These are phyloP conservation scores for Candida broadrunensis DNA, from an alignment of 805 yeast species.

Conservation along the genomic window DNA sequence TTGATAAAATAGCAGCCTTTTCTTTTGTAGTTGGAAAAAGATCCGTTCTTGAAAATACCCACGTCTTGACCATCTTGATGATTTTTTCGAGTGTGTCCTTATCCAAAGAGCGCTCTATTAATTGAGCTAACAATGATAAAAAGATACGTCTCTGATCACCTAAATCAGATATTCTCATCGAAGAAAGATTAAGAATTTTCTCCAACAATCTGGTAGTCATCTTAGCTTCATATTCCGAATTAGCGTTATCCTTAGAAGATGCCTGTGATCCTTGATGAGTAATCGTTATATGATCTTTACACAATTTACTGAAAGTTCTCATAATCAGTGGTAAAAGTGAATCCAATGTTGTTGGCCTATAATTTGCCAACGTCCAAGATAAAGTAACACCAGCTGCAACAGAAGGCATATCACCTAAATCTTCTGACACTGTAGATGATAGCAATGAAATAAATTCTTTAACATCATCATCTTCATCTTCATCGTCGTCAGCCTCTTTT, in stretches of 20 bases:
- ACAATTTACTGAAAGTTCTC: conserved; percentile 84
- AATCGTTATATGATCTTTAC: conserved; percentile 78
- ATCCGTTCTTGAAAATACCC: conserved; percentile 86
- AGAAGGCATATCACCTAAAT: conserved; percentile 68
- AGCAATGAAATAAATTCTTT: conserved; percentile 60
- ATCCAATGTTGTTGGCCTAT: conserved; percentile 71
- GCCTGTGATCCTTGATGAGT: conserved; percentile 48
- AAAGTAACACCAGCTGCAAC: conserved; percentile 84
- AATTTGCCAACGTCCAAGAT: conserved; percentile 77
- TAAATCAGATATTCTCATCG: conserved; percentile 76
- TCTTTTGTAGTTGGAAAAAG: conserved; percentile 93
- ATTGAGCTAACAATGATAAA: conserved; percentile 78
- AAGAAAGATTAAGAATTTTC: conserved; percentile 71
- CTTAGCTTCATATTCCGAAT: conserved; percentile 67
- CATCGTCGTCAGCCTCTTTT: conserved; percentile 38
- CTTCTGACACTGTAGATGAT: conserved; percentile 72
- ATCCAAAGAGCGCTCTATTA: conserved; percentile 85
- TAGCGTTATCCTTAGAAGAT: conserved; percentile 26
- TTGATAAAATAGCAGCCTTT: conserved; percentile 88
- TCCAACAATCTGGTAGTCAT: conserved; percentile 76
- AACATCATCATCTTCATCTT: conserved; percentile 59
- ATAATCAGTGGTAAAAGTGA: conserved; percentile 71
- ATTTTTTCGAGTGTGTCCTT: conserved; percentile 71
- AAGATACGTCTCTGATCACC: conserved; percentile 94
- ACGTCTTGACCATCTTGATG: conserved; percentile 71